Percentiles rank a stretch among this genome's conserved stretches.
phyloP scores from a whole-genome alignment of 495 filamentous ascomycete genomes.

The Lophiotrema nucula region DNA sequence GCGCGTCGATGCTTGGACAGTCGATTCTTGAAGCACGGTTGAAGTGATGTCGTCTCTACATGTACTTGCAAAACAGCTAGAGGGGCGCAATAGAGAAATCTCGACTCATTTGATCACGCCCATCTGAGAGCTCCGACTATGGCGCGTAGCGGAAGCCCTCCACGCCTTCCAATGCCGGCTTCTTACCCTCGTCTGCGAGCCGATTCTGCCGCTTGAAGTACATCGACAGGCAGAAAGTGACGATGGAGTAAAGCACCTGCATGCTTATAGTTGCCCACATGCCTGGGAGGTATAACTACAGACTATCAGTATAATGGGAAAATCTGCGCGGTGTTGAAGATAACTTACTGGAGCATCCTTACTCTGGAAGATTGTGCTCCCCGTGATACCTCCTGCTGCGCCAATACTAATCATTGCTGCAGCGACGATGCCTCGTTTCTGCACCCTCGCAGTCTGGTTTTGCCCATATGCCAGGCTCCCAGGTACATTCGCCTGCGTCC shows the following conservation, averaged over 20 bases:
- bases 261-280: constrained; percentile 18
- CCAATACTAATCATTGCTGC: constrained; percentile 17
- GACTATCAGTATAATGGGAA: not conserved
- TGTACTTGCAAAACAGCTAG: no score
- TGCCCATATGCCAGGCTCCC: constrained; percentile 9
- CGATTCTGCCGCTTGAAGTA: constrained; percentile 7
- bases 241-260: constrained; percentile 9
- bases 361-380: constrained; percentile 13
- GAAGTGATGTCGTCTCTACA: no score
- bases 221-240: constrained; percentile 15
- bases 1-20: not conserved
- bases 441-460: constrained; percentile 14
- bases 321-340: no score
- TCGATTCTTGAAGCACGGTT: not conserved
- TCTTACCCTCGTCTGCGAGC: constrained; percentile 16
- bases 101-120: no score
- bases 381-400: constrained; percentile 11
- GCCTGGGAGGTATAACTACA: constrained; percentile 9
- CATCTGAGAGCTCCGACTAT: no score
- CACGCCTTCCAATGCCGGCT: constrained; percentile 6
- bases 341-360: constrained; percentile 10
- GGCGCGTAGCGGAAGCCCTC: constrained; percentile 13
- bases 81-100: no score
- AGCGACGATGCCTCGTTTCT: constrained; percentile 8
- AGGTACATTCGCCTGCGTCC: constrained; percentile 12